phyloP scores from a whole-genome alignment of 2,329 filamentous ascomycete genomes.

The Cladosporium cucumerinum region DNA sequence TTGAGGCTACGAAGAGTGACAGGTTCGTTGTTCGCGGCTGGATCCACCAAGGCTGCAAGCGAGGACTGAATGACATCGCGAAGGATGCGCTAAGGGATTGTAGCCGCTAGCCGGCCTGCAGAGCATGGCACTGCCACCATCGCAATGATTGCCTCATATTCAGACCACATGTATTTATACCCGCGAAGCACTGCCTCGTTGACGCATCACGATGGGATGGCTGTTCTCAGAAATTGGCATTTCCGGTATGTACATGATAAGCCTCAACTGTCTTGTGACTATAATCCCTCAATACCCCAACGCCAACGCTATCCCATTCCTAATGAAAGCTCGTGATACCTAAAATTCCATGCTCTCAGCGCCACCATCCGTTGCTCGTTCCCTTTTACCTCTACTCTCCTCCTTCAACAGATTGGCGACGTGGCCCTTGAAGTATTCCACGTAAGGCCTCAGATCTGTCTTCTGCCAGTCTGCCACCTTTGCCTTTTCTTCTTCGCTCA shows the following conservation, averaged over 20 bases:
- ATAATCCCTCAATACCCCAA: not conserved
- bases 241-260: not conserved
- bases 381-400: constrained; percentile 51
- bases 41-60: not conserved
- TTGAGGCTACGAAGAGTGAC: not conserved
- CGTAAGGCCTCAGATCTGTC: constrained; percentile 87
- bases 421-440: constrained; percentile 83
- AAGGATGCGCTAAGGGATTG: constrained; percentile 3
- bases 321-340: constrained; percentile 21
- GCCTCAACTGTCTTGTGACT: not conserved
- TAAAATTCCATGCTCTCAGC: constrained; percentile 64
- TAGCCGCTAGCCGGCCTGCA: not conserved
- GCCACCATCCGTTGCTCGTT: constrained; percentile 51
- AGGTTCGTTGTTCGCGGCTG: not conserved
- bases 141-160: not conserved
- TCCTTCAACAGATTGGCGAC: constrained; percentile 77
- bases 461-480: constrained; percentile 87
- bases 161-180: not conserved
- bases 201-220: not conserved
- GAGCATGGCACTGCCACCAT: constrained; percentile 3
- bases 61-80: constrained; percentile 3
- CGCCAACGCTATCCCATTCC: not conserved
- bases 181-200: not conserved
- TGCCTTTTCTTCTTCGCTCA: constrained; percentile 44
- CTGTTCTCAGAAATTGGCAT: not conserved